Evolutionary conservation across 1,284 basidiomycete genomes (phyloP).

Genomic region (Trichosporon faecale): DNA sequence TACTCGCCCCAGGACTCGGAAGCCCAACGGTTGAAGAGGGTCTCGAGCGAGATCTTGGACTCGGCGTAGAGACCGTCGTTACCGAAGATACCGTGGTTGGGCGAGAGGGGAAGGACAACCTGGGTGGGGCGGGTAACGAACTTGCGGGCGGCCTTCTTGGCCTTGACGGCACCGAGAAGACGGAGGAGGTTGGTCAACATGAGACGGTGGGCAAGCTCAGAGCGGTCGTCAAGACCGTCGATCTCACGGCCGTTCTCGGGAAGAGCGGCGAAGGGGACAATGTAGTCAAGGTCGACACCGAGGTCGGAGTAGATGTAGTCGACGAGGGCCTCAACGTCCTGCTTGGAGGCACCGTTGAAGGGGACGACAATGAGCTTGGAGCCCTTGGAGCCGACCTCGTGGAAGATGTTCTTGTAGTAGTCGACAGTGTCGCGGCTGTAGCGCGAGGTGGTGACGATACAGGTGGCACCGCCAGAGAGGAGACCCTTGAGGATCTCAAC

Average conservation of each 20-base stretch:
- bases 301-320: constrained; percentile 97
- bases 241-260: constrained; percentile 99
- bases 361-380: constrained; percentile 95
- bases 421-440: constrained; percentile 92
- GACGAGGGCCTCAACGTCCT: constrained; percentile 93
- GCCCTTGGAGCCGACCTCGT: constrained; percentile 88
- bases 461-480: constrained; percentile 90
- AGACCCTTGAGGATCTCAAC: constrained; percentile 96
- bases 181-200: constrained; percentile 92
- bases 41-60: constrained; percentile 97
- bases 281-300: constrained; percentile 94
- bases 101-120: constrained; percentile 93
- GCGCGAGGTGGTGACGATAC: constrained; percentile 94
- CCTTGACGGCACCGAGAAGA: constrained; percentile 93
- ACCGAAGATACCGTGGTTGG: constrained; percentile 96
- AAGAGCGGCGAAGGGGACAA: constrained; percentile 95
- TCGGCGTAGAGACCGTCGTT: constrained; percentile 98
- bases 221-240: constrained; percentile 92
- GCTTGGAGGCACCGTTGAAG: constrained; percentile 93
- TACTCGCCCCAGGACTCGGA: constrained; percentile 99
- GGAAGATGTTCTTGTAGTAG: constrained; percentile 98
- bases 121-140: constrained; percentile 98
- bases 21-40: constrained; percentile 94
- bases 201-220: constrained; percentile 95
- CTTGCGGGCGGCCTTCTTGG: constrained; percentile 91